Base-by-base conservation (phyloP, 257 asterid genomes). In the Gardenia jasminoides region DNA sequence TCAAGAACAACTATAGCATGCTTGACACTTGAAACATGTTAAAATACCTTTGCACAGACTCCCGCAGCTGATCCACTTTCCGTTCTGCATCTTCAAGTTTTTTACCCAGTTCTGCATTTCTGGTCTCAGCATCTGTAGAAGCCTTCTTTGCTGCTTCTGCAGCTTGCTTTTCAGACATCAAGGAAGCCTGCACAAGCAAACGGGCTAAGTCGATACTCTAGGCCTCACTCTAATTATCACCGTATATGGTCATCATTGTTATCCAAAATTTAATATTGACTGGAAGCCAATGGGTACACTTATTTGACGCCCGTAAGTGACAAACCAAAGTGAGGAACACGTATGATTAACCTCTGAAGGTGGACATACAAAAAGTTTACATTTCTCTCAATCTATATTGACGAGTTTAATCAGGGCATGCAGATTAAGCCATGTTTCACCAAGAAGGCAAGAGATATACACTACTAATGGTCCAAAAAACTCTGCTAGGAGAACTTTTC, bases 31-130 rank as follows among this genome's bases (percentile, higher is more conserved):
- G 26, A 59, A 30, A 56, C n/a, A 22, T 54, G 67, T 70, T 41
- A 70, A 69, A 84, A 76, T 73, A 95, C 99, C 99, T 96, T 84
- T 90, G 98, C 62, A 87, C 80, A 44, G 96, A 92, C 82, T 89
- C 98, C 85, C 91, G 98, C 76, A 96, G 92, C 86, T 91, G 97
- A 66, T 88, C 91, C 44, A 82, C 88, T 88, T 92, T 96, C 44
- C 88, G 91, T 80, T 88, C 94, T 19, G 97, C 86, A 78, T 85
- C 93, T 80, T 91, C 96, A 54, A 96, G 84, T 74, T 88, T 93
- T 80, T 82, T 90, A 24, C 82, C 88, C 80, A 93, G 82, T 79
- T 90, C 94, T 80, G 76, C 83, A 82, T 84, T 90, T 86, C 86
- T 90, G 46, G 89, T 78, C 82, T 88, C 96, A 77, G 94, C 92